Evolutionary conservation across 23 red algal species (phyloP).

Genomic region (Rhodosorus marinus): DNA sequence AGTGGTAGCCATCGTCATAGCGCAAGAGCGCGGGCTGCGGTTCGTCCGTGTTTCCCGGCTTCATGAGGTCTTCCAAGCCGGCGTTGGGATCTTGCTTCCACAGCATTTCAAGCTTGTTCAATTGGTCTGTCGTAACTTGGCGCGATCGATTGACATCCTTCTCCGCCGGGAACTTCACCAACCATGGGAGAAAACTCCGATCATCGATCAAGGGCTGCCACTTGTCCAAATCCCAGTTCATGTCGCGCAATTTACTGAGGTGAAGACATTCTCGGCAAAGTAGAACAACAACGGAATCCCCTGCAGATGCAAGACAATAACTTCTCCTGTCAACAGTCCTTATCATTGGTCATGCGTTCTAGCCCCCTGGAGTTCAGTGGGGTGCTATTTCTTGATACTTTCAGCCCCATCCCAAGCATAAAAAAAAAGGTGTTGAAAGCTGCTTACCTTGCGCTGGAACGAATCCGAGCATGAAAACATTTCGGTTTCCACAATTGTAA

Average conservation of each 20-base stretch:
- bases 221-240: conserved; percentile 74
- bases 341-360: no score
- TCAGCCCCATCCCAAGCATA: no score
- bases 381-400: no score
- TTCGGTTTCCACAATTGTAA: conserved; percentile 73
- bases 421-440: no score
- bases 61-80: conserved; percentile 51
- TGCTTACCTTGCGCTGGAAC: conserved; percentile 79
- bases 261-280: conserved; percentile 84
- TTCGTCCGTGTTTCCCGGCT: conserved; percentile 46
- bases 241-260: conserved; percentile 47
- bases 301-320: no score
- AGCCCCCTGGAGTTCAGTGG: no score
- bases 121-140: conserved; percentile 38
- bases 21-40: conserved; percentile 31
- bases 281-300: conserved; percentile 85
- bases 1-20: conserved; percentile 88
- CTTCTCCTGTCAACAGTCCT: no score
- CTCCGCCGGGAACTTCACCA: conserved; percentile 49
- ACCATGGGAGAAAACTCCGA: conserved; percentile 67
- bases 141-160: conserved; percentile 59
- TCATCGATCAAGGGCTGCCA: conserved; percentile 84
- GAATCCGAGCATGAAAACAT: conserved; percentile 83
- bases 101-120: conserved; percentile 54
- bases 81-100: conserved; percentile 63